A percentile compares a stretch with the other conserved stretches of the same genome.
Evolutionary conservation across 352 stramenopile genomes (phyloP).

Genomic region (Globisporangium lucens): DNA sequence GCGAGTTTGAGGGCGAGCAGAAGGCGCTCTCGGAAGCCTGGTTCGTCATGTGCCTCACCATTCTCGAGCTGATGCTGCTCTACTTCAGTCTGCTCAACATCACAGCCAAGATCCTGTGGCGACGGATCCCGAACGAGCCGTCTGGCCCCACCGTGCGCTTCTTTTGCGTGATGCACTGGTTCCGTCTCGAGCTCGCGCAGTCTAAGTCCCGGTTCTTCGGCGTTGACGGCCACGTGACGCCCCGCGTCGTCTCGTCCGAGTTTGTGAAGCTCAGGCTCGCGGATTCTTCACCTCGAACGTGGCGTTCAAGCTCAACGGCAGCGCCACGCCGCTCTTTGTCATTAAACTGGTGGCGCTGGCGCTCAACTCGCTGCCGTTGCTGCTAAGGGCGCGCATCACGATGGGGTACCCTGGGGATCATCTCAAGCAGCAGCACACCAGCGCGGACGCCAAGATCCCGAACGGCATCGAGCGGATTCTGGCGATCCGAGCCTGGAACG

Average conservation of each 20-base stretch:
- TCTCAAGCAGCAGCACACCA: background rate
- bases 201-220: constrained; percentile 10
- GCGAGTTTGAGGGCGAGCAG: constrained; percentile 45
- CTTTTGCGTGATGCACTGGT: constrained; percentile 34
- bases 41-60: constrained; percentile 45
- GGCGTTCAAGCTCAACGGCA: constrained; percentile 28
- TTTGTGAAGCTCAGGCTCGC: constrained; percentile 27
- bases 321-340: constrained; percentile 32
- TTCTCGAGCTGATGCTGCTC: constrained; percentile 36
- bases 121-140: constrained; percentile 30
- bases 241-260: constrained; percentile 23
- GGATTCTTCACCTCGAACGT: constrained; percentile 34
- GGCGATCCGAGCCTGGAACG: background rate
- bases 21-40: constrained; percentile 36
- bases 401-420: constrained; percentile 6
- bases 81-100: constrained; percentile 50
- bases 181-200: constrained; percentile 21
- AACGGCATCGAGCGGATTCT: constrained; percentile 13
- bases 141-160: constrained; percentile 38
- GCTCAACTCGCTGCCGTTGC: constrained; percentile 33
- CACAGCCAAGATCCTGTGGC: constrained; percentile 30
- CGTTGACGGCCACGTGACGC: constrained; percentile 29
- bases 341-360: constrained; percentile 39
- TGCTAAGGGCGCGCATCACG: constrained; percentile 8
- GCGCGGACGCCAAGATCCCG: background rate